Conservation (phyloP, 2,329 filamentous ascomycete species). For the Fusarium nodosum region DNA sequence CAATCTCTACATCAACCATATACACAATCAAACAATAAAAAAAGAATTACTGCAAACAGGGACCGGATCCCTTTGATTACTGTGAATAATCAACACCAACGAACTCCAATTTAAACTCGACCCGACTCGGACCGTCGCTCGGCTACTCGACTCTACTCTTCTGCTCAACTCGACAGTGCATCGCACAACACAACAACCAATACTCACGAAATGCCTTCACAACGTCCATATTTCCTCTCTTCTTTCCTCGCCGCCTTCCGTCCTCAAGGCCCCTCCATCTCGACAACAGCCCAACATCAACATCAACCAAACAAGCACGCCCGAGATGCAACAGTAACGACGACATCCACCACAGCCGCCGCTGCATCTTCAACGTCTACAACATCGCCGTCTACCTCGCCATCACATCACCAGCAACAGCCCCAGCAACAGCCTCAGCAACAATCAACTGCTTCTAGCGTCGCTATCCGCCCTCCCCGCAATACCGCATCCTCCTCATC, state of each 20-base stretch:
- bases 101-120: conserved; percentile 4
- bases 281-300: conserved; percentile 49
- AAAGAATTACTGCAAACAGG: neutral
- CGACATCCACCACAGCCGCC: conserved; percentile 40
- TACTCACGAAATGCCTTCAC: conserved; percentile 60
- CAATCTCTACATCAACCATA: conserved; percentile 15
- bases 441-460: conserved; percentile 46
- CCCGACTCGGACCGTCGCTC: conserved; percentile 33
- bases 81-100: conserved; percentile 3
- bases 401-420: conserved; percentile 42
- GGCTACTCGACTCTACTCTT: conserved; percentile 8
- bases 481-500: conserved; percentile 36
- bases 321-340: conserved; percentile 44
- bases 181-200: conserved; percentile 1
- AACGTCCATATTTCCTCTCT: conserved; percentile 69
- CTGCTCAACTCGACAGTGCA: neutral
- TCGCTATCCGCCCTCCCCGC: conserved; percentile 52
- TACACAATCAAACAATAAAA: neutral
- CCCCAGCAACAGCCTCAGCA: conserved; percentile 32
- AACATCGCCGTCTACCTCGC: conserved; percentile 44
- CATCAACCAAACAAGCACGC: conserved; percentile 56
- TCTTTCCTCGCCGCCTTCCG: conserved; percentile 70
- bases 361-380: conserved; percentile 43
- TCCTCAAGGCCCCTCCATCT: conserved; percentile 56
- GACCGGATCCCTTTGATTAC: conserved; percentile 14